A percentile compares a stretch with the other conserved stretches of the same genome.
Conservation (phyloP, 1,284 basidiomycete species). For the Melampsora occidentalis region DNA sequence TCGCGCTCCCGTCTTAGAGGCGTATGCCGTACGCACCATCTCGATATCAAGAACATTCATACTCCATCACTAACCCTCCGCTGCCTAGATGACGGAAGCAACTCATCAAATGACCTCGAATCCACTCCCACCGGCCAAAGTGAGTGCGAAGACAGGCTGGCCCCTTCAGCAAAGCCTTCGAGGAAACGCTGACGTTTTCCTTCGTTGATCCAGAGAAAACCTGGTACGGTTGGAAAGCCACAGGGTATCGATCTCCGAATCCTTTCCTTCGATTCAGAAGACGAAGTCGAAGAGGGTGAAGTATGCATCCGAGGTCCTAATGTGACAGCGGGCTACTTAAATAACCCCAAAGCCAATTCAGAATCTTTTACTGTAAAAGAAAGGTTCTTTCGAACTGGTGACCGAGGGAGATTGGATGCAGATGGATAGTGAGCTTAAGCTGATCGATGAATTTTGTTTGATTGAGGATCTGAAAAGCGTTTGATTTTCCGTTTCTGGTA, state of each 20-base stretch:
- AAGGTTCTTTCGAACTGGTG: constrained; percentile 62
- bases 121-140: constrained; percentile 51
- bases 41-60: constrained; percentile 12
- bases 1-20: constrained; percentile 58
- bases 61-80: constrained; percentile 13
- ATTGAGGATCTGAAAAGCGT: constrained; percentile 59
- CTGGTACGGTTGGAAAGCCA: constrained; percentile 57
- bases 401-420: constrained; percentile 63
- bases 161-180: not conserved
- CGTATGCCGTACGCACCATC: constrained; percentile 49
- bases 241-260: constrained; percentile 58
- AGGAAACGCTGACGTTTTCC: not conserved
- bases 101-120: constrained; percentile 58
- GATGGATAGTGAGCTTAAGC: constrained; percentile 57
- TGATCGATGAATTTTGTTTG: not conserved
- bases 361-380: constrained; percentile 54
- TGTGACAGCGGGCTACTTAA: constrained; percentile 58
- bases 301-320: constrained; percentile 58
- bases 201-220: constrained; percentile 51
- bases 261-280: constrained; percentile 52
- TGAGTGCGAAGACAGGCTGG: not conserved
- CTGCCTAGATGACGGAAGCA: constrained; percentile 50
- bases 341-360: constrained; percentile 56
- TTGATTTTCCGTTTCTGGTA: constrained; percentile 45
- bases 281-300: constrained; percentile 56